Base-by-base conservation (phyloP, 192 early-diverging fungal genomes). In the Chytriomyces sp. region DNA sequence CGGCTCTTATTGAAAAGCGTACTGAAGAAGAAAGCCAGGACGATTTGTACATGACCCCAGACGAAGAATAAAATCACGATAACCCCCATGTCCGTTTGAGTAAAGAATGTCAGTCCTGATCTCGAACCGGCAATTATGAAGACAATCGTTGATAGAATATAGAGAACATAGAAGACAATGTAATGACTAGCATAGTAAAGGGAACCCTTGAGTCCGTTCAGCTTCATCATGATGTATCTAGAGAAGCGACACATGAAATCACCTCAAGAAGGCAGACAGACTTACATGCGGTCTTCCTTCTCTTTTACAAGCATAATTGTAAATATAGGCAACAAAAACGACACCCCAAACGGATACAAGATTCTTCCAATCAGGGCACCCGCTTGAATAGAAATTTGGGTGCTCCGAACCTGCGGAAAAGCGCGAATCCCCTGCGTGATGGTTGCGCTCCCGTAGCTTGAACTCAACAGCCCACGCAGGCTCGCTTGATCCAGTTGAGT, bases 321-420 rank as follows among this genome's bases (percentile, higher is more conserved):
- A 62, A 91, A 90, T 28, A 91, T 70, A 2, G 90, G 91, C 0
- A 92, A 68, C 71, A 92, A 55, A 79, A 92, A 92, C 5, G 84
- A 87, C 1, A 93, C 78, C 17, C 89, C 91, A 64, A 91, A 93
- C 4, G 91, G 91, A 75, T 84, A 93, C 59, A 92, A 59, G 32
- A 91, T 83, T 31, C 86, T 41, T 14, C 90, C 91, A 62, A 93
- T 82, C 25, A 85, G 30, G 5, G 84, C 78, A 19, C 83, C 85
- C 56, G 89, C 77, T 19, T 84, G 82, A 32, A 93, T 30, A 25
- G 77, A 60, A 25, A 89, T 63, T 1, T 70, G 75, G 6, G 80
- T 81, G 31, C 62, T 64, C n/a, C 59, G 75, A 31, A 85, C 17
- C 55, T 82, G 26, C 4, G 91, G 91, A 66, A 93, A 81, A 33